These are phyloP conservation scores for Saturnispora sanitii DNA, from an alignment of 805 yeast genomes.

Conservation along the genomic window DNA sequence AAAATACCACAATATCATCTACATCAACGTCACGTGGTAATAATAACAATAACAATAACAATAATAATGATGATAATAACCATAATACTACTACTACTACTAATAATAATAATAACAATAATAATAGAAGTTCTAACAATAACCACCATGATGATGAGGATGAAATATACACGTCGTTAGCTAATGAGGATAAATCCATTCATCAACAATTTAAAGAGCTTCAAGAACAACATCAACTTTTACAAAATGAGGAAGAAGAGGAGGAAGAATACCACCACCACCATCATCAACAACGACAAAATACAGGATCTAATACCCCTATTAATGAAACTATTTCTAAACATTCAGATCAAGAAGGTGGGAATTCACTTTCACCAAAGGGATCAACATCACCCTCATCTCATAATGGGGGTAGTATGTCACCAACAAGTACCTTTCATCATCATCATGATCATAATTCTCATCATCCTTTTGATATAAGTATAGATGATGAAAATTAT, in stretches of 20 bases:
- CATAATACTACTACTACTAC: neutral
- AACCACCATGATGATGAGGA: neutral
- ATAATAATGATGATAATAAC: neutral
- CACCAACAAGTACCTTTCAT: neutral
- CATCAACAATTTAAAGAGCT: constrained; percentile 9
- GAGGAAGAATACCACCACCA: neutral
- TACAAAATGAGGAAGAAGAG: constrained; percentile 7
- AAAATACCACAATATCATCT: neutral
- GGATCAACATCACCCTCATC: neutral
- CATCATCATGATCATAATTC: neutral
- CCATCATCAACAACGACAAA: constrained; percentile 2
- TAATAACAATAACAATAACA: neutral
- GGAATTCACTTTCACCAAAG: neutral
- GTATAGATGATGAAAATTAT: constrained; percentile 1
- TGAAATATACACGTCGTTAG: constrained; percentile 3
- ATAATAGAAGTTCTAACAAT: too few relatives aligned
- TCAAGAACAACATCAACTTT: constrained; percentile 7
- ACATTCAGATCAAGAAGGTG: neutral
- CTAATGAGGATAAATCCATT: constrained; percentile 7
- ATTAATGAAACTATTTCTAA: too few relatives aligned
- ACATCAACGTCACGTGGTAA: neutral
- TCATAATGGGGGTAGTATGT: too few relatives aligned
- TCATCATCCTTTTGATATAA: constrained; percentile 4
- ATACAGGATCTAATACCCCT: too few relatives aligned
- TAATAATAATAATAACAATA: neutral